phyloP scores from a whole-genome alignment of 1,139 yeast species.

The Suhomyces bolitotheri region DNA sequence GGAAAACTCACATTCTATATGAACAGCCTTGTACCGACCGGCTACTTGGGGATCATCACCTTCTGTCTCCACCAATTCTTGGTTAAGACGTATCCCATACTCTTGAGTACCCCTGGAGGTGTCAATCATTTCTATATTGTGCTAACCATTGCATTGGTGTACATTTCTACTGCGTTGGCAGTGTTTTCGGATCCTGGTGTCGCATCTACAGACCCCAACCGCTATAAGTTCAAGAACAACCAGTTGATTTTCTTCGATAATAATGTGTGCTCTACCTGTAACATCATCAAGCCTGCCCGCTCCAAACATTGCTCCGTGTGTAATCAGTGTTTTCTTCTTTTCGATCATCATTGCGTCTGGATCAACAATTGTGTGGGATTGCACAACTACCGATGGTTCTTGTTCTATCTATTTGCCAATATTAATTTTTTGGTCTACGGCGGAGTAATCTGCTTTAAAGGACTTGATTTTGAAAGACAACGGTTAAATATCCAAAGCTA shows the following conservation, averaged over 20 bases:
- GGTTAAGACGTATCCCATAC: slow-evolving; percentile 31
- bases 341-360: slow-evolving; percentile 97
- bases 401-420: slow-evolving; percentile 59
- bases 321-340: slow-evolving; percentile 60
- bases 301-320: slow-evolving; percentile 88
- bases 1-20: slow-evolving; percentile 21
- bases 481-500: slow-evolving; percentile 17
- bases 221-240: slow-evolving; percentile 43
- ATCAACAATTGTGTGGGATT: slow-evolving; percentile 86
- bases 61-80: slow-evolving; percentile 52
- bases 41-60: slow-evolving; percentile 46
- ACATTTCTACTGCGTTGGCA: slow-evolving; percentile 37
- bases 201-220: slow-evolving; percentile 11
- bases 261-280: slow-evolving; percentile 57
- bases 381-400: slow-evolving; percentile 71
- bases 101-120: slow-evolving; percentile 19
- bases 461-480: slow-evolving; percentile 16
- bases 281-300: slow-evolving; percentile 73
- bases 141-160: slow-evolving; percentile 38
- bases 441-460: slow-evolving; percentile 38
- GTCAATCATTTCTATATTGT: slow-evolving; percentile 23
- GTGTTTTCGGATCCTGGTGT: slow-evolving; percentile 60
- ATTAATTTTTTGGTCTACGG: slow-evolving; percentile 64
- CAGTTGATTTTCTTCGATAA: slow-evolving; percentile 56
- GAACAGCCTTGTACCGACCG: slow-evolving; percentile 51